Evolutionary conservation across 2,329 filamentous ascomycete species (phyloP).

Genomic region (Aureobasidium leucospermi): DNA sequence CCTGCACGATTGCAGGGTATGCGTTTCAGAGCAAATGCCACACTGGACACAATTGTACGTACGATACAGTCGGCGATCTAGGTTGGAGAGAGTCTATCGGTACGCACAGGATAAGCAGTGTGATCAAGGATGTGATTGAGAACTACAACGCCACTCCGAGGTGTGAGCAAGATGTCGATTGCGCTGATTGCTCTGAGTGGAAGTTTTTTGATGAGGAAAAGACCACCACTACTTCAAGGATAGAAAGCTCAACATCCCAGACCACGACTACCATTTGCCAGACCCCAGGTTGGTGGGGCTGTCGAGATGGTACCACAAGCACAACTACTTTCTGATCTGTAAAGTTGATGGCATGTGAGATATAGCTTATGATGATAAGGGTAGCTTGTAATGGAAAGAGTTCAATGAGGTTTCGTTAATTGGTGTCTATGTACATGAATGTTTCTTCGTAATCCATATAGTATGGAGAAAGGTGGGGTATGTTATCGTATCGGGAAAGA

Average conservation of each 20-base stretch:
- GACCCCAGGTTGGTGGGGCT: neutral
- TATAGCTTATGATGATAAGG: too few relatives aligned
- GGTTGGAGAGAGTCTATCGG: conserved; percentile 84
- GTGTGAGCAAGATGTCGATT: conserved; percentile 65
- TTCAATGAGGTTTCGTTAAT: too few relatives aligned
- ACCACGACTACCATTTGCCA: conserved; percentile 40
- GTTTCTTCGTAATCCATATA: too few relatives aligned
- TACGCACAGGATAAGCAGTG: conserved; percentile 77
- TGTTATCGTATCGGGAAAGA: neutral
- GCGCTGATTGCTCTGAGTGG: conserved; percentile 82
- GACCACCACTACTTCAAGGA: conserved; percentile 37
- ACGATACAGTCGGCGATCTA: conserved; percentile 81
- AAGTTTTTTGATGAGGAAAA: conserved; percentile 88
- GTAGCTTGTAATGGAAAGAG: too few relatives aligned
- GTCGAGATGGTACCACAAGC: neutral
- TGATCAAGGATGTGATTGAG: conserved; percentile 76
- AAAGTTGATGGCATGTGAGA: too few relatives aligned
- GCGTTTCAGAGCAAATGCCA: conserved; percentile 85
- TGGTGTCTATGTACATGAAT: too few relatives aligned
- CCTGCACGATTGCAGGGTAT: conserved; percentile 83
- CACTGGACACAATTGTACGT: conserved; percentile 74
- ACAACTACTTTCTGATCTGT: conserved; percentile 24
- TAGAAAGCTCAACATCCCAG: conserved; percentile 43
- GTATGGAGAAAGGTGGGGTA: too few relatives aligned
- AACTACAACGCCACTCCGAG: conserved; percentile 70